A percentile compares a stretch with the other conserved stretches of the same genome.
Evolutionary conservation across 2,329 filamentous ascomycete species (phyloP).

Genomic region (Neophaeococcomyces mojaviensis): DNA sequence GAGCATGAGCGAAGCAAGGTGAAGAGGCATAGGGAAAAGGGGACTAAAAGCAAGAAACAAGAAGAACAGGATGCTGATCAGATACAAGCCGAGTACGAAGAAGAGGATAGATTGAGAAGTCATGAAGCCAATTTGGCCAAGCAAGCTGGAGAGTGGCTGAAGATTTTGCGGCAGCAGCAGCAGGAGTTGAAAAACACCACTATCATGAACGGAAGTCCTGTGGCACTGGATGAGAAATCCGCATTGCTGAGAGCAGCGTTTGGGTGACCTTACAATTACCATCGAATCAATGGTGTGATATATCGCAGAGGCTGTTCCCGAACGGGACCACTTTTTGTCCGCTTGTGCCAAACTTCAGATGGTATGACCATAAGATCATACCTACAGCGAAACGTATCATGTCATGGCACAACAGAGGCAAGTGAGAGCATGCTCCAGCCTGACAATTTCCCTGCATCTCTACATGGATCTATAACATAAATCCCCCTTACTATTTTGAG

Average conservation of each 20-base stretch:
- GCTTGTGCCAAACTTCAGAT: too few relatives aligned
- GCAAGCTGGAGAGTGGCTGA: slow-evolving; percentile 22
- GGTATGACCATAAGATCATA: too few relatives aligned
- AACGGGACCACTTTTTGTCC: too few relatives aligned
- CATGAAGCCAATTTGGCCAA: slow-evolving; percentile 27
- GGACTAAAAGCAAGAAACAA: slow-evolving; percentile 28
- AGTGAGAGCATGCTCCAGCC: too few relatives aligned
- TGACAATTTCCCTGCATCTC: too few relatives aligned
- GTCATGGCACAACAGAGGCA: too few relatives aligned
- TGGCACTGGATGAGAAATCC: neutral
- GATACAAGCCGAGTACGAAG: slow-evolving; percentile 26
- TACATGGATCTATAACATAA: too few relatives aligned
- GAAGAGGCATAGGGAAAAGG: slow-evolving; percentile 24
- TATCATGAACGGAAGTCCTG: neutral
- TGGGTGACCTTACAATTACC: neutral
- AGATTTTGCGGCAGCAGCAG: neutral
- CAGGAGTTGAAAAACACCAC: neutral
- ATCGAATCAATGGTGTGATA: too few relatives aligned
- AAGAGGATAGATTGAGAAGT: slow-evolving; percentile 35
- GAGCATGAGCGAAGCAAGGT: slow-evolving; percentile 31
- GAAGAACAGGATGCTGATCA: slow-evolving; percentile 32
- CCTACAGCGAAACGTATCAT: too few relatives aligned
- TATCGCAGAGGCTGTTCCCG: too few relatives aligned
- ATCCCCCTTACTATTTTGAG: too few relatives aligned
- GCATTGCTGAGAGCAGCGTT: slow-evolving; percentile 6